A percentile compares a stretch with the other conserved stretches of the same genome.
phyloP scores from a whole-genome alignment of 2,329 filamentous ascomycete species.

The Pochonia chlamydosporia region DNA sequence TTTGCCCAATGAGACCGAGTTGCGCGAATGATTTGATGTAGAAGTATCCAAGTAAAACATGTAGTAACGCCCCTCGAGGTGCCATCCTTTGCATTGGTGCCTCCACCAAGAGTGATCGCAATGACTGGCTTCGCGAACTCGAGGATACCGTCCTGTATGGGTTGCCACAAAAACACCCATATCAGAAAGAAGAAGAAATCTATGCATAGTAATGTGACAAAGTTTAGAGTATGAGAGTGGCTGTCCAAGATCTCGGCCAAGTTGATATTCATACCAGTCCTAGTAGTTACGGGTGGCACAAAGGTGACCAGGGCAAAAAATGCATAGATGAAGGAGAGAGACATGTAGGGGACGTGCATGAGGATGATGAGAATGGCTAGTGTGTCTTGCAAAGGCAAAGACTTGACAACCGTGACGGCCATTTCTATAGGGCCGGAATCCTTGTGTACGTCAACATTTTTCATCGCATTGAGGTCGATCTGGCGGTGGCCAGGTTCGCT shows the following conservation, averaged over 20 bases:
- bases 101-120: constrained; percentile 82
- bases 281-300: constrained; percentile 74
- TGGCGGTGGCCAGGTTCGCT: constrained; percentile 51
- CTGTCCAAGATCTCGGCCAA: constrained; percentile 90
- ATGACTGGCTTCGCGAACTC: constrained; percentile 92
- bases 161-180: constrained; percentile 84
- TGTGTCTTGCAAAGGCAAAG: constrained; percentile 88
- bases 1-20: constrained; percentile 44
- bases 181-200: constrained; percentile 77
- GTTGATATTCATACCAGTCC: constrained; percentile 72
- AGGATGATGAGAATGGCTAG: constrained; percentile 95
- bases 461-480: constrained; percentile 65
- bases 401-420: constrained; percentile 79
- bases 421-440: constrained; percentile 69
- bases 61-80: constrained; percentile 67
- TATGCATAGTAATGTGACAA: constrained; percentile 78
- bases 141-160: constrained; percentile 80
- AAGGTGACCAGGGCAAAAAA: constrained; percentile 91
- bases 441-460: constrained; percentile 62
- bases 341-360: constrained; percentile 83
- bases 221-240: constrained; percentile 76
- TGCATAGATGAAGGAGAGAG: constrained; percentile 83
- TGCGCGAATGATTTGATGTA: constrained; percentile 46
- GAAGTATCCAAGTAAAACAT: constrained; percentile 62
- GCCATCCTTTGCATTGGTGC: constrained; percentile 62